Percentiles rank a stretch among this genome's conserved stretches.
Conservation (phyloP, 1,284 basidiomycete genomes). For the Exobasidium rhododendri region DNA sequence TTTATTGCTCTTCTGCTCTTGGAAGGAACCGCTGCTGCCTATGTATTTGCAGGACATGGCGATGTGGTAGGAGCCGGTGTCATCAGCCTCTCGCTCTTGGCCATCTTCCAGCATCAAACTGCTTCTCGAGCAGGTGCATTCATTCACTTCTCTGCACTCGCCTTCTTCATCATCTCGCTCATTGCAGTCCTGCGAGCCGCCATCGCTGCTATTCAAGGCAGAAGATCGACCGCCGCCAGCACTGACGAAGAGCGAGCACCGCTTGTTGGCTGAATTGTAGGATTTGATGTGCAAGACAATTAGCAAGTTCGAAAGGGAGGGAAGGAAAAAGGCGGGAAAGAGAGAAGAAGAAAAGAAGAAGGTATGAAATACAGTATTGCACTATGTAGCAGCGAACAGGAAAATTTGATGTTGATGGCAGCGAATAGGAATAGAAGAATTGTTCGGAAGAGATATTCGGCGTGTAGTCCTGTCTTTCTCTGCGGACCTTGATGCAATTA, state of each 20-base stretch:
- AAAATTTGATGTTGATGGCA: too few species aligned
- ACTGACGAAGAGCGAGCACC: conserved; percentile 80
- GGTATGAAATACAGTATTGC: too few species aligned
- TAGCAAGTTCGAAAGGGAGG: too few species aligned
- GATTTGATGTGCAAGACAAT: too few species aligned
- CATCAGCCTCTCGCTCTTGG: conserved; percentile 72
- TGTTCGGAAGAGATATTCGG: too few species aligned
- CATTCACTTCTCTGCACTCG: conserved; percentile 81
- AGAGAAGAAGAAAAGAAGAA: too few species aligned
- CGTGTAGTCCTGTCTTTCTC: too few species aligned
- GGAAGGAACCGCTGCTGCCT: conserved; percentile 82
- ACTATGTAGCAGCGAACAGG: too few species aligned
- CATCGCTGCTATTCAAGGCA: conserved; percentile 59
- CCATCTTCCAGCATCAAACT: conserved; percentile 58
- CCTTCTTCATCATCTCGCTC: conserved; percentile 77
- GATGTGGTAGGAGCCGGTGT: conserved; percentile 83
- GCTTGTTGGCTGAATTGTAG: conserved; percentile 55
- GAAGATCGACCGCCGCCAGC: conserved; percentile 10
- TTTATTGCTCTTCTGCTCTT: conserved; percentile 91
- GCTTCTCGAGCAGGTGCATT: conserved; percentile 57
- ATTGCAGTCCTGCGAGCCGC: conserved; percentile 76
- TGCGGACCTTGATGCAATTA: too few species aligned
- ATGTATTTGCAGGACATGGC: conserved; percentile 78
- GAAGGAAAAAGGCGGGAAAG: too few species aligned
- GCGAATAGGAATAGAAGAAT: too few species aligned